These are phyloP conservation scores for Phoenix roebelenii DNA, from an alignment of 176 grass and related monocot species.

Conservation along the genomic window DNA sequence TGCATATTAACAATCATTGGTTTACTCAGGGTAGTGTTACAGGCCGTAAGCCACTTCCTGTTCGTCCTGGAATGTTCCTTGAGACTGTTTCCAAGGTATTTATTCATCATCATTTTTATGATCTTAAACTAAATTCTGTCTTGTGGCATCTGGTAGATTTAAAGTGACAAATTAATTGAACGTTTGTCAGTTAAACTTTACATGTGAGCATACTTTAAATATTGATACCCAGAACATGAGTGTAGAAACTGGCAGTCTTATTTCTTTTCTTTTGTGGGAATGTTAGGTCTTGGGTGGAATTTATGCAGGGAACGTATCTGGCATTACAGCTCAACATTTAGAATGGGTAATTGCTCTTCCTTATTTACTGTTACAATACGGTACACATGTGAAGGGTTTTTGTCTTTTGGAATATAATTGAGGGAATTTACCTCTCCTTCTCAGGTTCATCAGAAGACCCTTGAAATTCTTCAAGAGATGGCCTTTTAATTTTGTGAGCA, in stretches of 20 bases:
- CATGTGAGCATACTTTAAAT: neutral
- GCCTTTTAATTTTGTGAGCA: constrained; percentile 35
- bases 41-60: constrained; percentile 55
- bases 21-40: constrained; percentile 49
- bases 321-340: constrained; percentile 88
- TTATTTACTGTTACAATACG: neutral
- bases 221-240: no score
- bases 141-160: no score
- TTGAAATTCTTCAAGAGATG: constrained; percentile 86
- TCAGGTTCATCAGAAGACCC: constrained; percentile 79
- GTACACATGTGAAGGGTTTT: neutral
- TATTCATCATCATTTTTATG: neutral
- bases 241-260: no score
- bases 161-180: no score
- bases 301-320: constrained; percentile 60
- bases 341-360: constrained; percentile 55
- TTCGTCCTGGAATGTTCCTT: constrained; percentile 92
- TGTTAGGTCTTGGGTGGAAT: constrained; percentile 78
- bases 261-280: neutral
- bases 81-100: constrained; percentile 84
- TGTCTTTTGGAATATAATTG: neutral
- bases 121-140: no score
- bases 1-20: neutral
- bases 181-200: neutral
- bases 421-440: neutral